Evolutionary conservation across 441 rosid genomes (phyloP).

Genomic region (Euphorbia schlechtendalii): DNA sequence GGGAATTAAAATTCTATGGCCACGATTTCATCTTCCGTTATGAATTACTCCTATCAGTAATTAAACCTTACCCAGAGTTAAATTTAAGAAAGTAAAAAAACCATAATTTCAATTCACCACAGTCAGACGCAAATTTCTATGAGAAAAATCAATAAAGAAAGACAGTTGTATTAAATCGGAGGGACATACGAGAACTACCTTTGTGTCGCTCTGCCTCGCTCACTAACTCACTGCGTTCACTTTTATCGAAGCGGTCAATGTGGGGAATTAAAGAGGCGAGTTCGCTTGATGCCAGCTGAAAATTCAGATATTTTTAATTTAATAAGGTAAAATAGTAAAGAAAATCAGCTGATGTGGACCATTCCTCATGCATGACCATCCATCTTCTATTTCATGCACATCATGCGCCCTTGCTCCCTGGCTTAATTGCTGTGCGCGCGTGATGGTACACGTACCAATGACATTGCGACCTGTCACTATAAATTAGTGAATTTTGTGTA

Average conservation of each 20-base stretch:
- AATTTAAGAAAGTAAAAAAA: slow-evolving; percentile 17
- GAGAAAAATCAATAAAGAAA: slow-evolving; percentile 1
- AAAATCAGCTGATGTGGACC: slow-evolving; percentile 11
- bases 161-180: background rate
- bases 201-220: slow-evolving; percentile 7
- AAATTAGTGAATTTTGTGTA: background rate
- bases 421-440: background rate
- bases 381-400: slow-evolving; percentile 24
- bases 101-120: too few species aligned
- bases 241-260: slow-evolving; percentile 41
- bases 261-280: slow-evolving; percentile 15
- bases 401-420: slow-evolving; percentile 12
- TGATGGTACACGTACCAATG: background rate
- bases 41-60: slow-evolving; percentile 18
- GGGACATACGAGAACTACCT: background rate
- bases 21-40: slow-evolving; percentile 23
- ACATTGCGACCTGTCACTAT: background rate
- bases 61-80: slow-evolving; percentile 8
- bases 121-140: slow-evolving; percentile 33
- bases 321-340: too few species aligned
- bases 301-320: background rate
- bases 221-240: slow-evolving; percentile 9
- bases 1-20: slow-evolving; percentile 52
- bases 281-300: background rate
- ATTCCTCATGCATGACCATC: slow-evolving; percentile 40